phyloP scores from a whole-genome alignment of 805 yeast genomes.

The Diddensiella transvaalensis region DNA sequence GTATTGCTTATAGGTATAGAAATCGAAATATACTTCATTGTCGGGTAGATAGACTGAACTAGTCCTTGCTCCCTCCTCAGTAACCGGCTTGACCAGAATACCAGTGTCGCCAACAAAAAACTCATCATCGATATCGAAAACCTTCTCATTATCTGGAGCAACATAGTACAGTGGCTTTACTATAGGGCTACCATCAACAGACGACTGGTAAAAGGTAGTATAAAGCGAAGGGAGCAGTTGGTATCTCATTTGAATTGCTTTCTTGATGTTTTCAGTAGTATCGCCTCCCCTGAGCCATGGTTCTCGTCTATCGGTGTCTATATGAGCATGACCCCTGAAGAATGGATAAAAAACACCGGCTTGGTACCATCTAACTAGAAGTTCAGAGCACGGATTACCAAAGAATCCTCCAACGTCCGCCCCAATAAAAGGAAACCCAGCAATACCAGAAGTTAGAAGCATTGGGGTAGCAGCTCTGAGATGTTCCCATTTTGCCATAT shows the following conservation, averaged over 20 bases:
- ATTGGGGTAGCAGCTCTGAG: conserved; percentile 76
- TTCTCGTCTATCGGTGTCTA: conserved; percentile 85
- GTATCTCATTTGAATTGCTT: conserved; percentile 70
- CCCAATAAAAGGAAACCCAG: conserved; percentile 86
- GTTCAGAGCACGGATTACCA: conserved; percentile 77
- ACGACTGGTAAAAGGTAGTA: conserved; percentile 66
- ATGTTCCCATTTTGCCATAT: conserved; percentile 87
- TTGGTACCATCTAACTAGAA: conserved; percentile 89
- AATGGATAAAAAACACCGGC: conserved; percentile 94
- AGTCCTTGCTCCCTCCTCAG: conserved; percentile 45
- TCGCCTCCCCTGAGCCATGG: conserved; percentile 85
- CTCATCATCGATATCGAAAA: conserved; percentile 71
- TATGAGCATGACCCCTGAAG: conserved; percentile 93
- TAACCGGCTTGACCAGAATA: conserved; percentile 75
- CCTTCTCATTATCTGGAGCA: conserved; percentile 35
- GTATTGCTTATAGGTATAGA: conserved; percentile 14
- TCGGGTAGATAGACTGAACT: conserved; percentile 51
- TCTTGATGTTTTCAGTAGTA: conserved; percentile 57
- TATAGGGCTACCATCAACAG: conserved; percentile 61
- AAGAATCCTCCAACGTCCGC: conserved; percentile 97
- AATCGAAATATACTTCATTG: conserved; percentile 36
- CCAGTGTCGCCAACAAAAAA: conserved; percentile 74
- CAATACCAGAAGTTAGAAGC: conserved; percentile 73
- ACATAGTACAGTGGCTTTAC: conserved; percentile 37
- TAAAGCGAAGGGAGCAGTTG: conserved; percentile 70